These are phyloP conservation scores for Mesotaenium endlicherianum DNA, from an alignment of 139 green algal genomes.

Conservation along the genomic window DNA sequence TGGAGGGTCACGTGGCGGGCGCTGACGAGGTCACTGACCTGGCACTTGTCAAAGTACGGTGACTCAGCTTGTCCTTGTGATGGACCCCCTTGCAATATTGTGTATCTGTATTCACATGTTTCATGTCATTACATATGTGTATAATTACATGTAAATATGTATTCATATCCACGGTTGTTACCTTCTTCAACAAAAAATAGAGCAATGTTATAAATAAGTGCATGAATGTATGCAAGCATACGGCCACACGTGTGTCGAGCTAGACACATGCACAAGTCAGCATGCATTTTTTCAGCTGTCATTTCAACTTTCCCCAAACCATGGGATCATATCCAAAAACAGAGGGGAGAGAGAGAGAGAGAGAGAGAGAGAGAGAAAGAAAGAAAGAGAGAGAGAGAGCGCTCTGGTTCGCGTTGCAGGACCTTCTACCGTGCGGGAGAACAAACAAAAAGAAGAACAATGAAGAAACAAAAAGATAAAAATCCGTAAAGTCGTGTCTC, in stretches of 20 bases:
- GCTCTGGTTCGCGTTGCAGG: neutral
- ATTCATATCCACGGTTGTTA: neutral
- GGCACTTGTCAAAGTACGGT: no score
- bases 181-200: neutral
- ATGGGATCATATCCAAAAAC: neutral
- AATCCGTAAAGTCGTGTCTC: constrained; percentile 4
- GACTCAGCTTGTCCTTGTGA: no score
- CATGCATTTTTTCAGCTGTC: neutral
- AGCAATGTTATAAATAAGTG: neutral
- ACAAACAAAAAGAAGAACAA: constrained; percentile 12
- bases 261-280: neutral
- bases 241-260: neutral
- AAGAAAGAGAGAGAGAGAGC: constrained; percentile 23
- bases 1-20: no score
- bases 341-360: constrained; percentile 4
- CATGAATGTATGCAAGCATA: neutral
- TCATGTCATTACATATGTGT: no score
- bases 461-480: constrained; percentile 10
- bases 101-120: no score
- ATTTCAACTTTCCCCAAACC: neutral
- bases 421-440: neutral
- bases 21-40: no score
- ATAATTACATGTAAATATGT: no score
- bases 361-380: constrained; percentile 1
- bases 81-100: no score